These are phyloP conservation scores for Tephrocybe rancida DNA, from an alignment of 768 basidiomycete genomes.

Conservation along the genomic window DNA sequence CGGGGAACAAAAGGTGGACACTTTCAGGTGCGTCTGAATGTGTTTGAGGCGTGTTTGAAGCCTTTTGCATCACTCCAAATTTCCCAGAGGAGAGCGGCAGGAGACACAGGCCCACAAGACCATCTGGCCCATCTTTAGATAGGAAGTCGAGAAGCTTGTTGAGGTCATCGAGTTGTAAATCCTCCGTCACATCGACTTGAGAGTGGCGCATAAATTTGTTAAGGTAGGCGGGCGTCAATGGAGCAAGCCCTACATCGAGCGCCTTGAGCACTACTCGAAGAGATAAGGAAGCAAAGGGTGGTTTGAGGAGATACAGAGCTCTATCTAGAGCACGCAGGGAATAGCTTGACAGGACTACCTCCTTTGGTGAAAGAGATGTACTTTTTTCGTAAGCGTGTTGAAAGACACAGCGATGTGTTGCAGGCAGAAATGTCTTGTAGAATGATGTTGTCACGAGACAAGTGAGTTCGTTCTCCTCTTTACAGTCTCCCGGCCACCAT, in stretches of 20 bases:
- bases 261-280: conserved; percentile 20
- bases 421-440: conserved; percentile 1
- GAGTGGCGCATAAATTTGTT: conserved; percentile 22
- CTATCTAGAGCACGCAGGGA: conserved; percentile 14
- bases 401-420: conserved; percentile 4
- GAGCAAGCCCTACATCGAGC: conserved; percentile 16
- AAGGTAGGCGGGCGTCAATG: conserved; percentile 28
- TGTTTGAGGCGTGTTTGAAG: conserved; percentile 1
- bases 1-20: conserved; percentile 23
- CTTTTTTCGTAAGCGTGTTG: neutral
- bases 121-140: conserved; percentile 6
- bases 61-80: conserved; percentile 26
- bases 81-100: conserved; percentile 37
- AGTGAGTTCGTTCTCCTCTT: conserved; percentile 15
- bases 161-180: conserved; percentile 22
- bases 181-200: conserved; percentile 5
- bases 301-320: conserved; percentile 23
- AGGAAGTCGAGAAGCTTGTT: conserved; percentile 29
- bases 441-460: conserved; percentile 6
- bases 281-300: conserved; percentile 23
- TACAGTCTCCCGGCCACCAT: conserved; percentile 38
- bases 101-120: conserved; percentile 31
- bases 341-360: neutral
- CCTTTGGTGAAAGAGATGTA: neutral
- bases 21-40: conserved; percentile 28